phyloP scores from a whole-genome alignment of 2,329 filamentous ascomycete species.

The Ophiostoma ulmi region DNA sequence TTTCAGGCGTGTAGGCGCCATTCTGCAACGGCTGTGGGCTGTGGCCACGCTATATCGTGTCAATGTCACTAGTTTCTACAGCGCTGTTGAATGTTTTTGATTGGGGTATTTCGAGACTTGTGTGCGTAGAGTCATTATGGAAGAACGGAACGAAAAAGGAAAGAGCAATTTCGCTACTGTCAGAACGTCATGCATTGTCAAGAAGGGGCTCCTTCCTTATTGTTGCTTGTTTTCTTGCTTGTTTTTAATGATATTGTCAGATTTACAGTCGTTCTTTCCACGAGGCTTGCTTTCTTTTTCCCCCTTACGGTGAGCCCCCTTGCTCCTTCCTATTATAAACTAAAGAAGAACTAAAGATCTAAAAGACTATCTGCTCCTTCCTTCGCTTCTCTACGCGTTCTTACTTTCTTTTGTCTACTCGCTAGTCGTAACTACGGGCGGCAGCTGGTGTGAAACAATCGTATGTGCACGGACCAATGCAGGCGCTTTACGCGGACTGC shows the following conservation, averaged over 20 bases:
- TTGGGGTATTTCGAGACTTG: neutral
- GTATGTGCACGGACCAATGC: slow-evolving; percentile 5
- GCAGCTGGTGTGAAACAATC: slow-evolving; percentile 16
- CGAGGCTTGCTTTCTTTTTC: neutral
- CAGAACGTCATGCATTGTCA: neutral
- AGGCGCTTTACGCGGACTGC: slow-evolving; percentile 1
- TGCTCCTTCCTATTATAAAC: no score
- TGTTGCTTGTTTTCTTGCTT: neutral
- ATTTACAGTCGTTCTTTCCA: neutral
- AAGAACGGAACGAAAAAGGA: neutral
- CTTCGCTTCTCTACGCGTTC: neutral
- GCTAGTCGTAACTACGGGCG: neutral
- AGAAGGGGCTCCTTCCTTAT: neutral
- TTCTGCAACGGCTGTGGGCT: slow-evolving; percentile 4
- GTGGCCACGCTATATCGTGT: neutral
- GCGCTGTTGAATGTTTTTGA: neutral
- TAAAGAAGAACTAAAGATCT: no score
- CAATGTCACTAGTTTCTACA: neutral
- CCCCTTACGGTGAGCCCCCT: neutral
- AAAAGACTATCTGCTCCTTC: neutral
- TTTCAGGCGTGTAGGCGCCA: neutral
- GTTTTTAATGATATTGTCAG: no score
- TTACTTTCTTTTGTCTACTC: neutral
- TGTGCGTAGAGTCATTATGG: neutral
- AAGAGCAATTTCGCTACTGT: slow-evolving; percentile 8